These are phyloP conservation scores for Phtheirospermum japonicum DNA, from an alignment of 257 asterid species.

Conservation along the genomic window DNA sequence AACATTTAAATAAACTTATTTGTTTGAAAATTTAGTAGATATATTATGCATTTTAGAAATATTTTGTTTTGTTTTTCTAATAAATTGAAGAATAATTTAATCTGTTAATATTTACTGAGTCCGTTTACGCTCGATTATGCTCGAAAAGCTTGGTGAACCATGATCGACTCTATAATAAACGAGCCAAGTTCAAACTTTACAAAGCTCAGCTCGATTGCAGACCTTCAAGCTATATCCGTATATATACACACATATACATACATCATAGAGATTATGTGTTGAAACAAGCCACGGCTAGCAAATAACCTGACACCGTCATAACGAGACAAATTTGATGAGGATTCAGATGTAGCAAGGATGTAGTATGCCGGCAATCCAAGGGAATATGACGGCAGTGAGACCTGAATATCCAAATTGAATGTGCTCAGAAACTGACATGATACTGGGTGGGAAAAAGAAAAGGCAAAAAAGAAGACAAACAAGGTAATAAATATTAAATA, in stretches of 20 bases:
- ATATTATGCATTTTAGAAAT: too few relatives aligned
- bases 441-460: neutral
- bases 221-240: neutral
- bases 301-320: constrained; percentile 88
- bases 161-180: too few relatives aligned
- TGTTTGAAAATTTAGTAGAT: too few relatives aligned
- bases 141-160: too few relatives aligned
- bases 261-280: constrained; percentile 1
- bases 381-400: constrained; percentile 86
- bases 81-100: too few relatives aligned
- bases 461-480: neutral
- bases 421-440: constrained; percentile 18
- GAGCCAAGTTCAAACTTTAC: too few relatives aligned
- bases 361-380: constrained; percentile 98
- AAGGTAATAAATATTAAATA: constrained; percentile 3
- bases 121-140: too few relatives aligned
- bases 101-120: too few relatives aligned
- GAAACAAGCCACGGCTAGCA: constrained; percentile 14
- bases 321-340: constrained; percentile 97
- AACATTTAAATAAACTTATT: too few relatives aligned
- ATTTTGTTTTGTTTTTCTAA: too few relatives aligned
- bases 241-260: neutral
- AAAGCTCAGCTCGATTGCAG: too few relatives aligned
- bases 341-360: constrained; percentile 89
- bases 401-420: constrained; percentile 44